phyloP scores from a whole-genome alignment of 1,284 basidiomycete genomes.

The Coniferiporia sulphurascens region DNA sequence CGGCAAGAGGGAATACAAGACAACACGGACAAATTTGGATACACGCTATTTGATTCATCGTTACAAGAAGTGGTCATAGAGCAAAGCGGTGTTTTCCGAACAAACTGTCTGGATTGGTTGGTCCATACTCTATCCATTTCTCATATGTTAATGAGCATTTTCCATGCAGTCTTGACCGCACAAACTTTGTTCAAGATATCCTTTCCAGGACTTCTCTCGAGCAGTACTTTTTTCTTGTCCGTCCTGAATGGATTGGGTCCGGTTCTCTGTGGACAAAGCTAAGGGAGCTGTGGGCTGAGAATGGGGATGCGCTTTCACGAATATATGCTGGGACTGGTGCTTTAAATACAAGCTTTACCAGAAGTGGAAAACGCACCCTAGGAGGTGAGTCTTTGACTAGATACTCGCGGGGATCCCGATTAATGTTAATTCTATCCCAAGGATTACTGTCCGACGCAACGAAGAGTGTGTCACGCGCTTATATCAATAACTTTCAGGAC shows the following conservation, averaged over 20 bases:
- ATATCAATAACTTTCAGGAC: conserved; percentile 98
- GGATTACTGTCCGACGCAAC: conserved; percentile 93
- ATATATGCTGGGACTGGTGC: conserved; percentile 98
- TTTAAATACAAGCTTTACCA: conserved; percentile 92
- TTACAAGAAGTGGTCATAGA: conserved; percentile 69
- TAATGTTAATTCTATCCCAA: conserved; percentile 22
- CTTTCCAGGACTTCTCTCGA: conserved; percentile 75
- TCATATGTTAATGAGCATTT: conserved; percentile 16
- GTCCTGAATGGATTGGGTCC: conserved; percentile 69
- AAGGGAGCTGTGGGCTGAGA: conserved; percentile 95
- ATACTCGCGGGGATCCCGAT: not conserved
- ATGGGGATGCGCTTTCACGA: conserved; percentile 83
- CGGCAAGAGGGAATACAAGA: conserved; percentile 56
- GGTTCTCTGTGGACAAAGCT: conserved; percentile 80
- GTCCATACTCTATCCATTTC: conserved; percentile 20
- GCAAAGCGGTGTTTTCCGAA: conserved; percentile 89
- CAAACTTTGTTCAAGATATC: conserved; percentile 97
- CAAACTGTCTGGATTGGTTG: conserved; percentile 95
- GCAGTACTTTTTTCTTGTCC: conserved; percentile 65
- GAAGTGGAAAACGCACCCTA: conserved; percentile 90
- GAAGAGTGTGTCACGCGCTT: conserved; percentile 91
- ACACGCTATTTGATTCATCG: conserved; percentile 69
- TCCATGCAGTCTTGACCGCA: conserved; percentile 77
- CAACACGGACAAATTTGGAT: conserved; percentile 80
- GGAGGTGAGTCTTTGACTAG: conserved; percentile 45